These are phyloP conservation scores for Leucocoprinus leucothites DNA, from an alignment of 768 basidiomycete genomes.

Conservation along the genomic window DNA sequence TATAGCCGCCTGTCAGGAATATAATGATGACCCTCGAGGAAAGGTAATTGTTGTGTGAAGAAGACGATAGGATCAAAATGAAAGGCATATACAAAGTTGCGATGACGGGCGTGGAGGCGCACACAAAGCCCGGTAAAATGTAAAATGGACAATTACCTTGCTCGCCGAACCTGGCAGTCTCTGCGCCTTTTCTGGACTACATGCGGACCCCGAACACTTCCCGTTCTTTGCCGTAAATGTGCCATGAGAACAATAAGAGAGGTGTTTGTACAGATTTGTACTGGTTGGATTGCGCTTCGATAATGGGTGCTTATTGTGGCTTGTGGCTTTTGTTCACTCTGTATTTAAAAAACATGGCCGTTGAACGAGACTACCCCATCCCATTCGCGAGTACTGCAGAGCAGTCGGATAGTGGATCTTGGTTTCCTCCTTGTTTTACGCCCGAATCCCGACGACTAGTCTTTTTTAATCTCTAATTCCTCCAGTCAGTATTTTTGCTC, in stretches of 20 bases:
- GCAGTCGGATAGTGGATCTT: slow-evolving; percentile 9
- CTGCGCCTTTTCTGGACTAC: slow-evolving; percentile 9
- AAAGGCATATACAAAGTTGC: no score
- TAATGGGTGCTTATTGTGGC: not conserved
- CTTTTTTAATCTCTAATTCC: not conserved
- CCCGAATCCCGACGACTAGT: not conserved
- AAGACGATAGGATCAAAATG: no score
- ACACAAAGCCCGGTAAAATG: no score
- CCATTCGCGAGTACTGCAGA: slow-evolving; percentile 15
- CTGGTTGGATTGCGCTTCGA: not conserved
- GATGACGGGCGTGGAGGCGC: no score
- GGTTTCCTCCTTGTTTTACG: not conserved
- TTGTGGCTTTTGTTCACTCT: slow-evolving; percentile 11
- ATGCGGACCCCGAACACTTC: not conserved
- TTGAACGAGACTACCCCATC: slow-evolving; percentile 6
- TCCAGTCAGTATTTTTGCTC: slow-evolving; percentile 5
- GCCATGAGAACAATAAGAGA: slow-evolving; percentile 5
- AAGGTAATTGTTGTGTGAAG: no score
- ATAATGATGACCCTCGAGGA: no score
- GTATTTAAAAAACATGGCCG: slow-evolving; percentile 20
- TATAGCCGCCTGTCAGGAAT: no score
- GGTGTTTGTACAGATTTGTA: slow-evolving; percentile 12
- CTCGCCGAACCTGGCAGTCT: not conserved
- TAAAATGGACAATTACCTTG: no score
- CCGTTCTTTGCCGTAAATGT: no score